Base-by-base conservation (phyloP, 129 eudicot genomes). In the Flaveria linearis region DNA sequence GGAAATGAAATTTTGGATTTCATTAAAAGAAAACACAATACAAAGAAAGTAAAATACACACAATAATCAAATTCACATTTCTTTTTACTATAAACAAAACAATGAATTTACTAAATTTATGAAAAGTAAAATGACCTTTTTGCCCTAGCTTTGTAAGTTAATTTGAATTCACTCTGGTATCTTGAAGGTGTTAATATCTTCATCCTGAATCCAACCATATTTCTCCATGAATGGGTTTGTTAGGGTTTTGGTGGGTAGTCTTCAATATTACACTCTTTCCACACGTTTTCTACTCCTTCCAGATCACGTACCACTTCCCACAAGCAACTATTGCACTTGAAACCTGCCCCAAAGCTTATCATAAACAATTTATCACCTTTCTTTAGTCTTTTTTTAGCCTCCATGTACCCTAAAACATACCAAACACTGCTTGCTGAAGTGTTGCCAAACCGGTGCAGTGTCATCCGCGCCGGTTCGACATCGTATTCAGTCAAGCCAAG, bases 321-420 rank as follows among this genome's bases (percentile, higher is more conserved):
- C 50, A 80, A 45, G 36, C 87, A 86, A 52, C 85, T 86, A 73
- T 83, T 83, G 62, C 87, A 86, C 79, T 86, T 83, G 25, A 86
- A 86, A 4, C 90, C 87, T 68, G 87, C 85, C 55, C 90, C 90
- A 75, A 83, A 83, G 58, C 87, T 80, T 49, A 86, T 42, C 90
- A 86, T 86, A 39, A 83, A 83, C 63, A 83, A 73, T 71, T 64
- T 76, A 18, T 86, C 87, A 52, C 90, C 87, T 56, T 64, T 86
- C 58, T 69, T 83, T 15, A 86, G 76, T 68, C 85, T 80, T 61
- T 80, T 86, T 46, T 83, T 86, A 3, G 83, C 87, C 85, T 86
- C 87, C 90, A 86, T 86, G 75, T 86, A 86, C 52, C 84, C 87
- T 63, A 86, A 72, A 49, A 86, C 90, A 83, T 86, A 86, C 87